Conservation (phyloP, 2,329 filamentous ascomycete species). For the Xylaria sp. region DNA sequence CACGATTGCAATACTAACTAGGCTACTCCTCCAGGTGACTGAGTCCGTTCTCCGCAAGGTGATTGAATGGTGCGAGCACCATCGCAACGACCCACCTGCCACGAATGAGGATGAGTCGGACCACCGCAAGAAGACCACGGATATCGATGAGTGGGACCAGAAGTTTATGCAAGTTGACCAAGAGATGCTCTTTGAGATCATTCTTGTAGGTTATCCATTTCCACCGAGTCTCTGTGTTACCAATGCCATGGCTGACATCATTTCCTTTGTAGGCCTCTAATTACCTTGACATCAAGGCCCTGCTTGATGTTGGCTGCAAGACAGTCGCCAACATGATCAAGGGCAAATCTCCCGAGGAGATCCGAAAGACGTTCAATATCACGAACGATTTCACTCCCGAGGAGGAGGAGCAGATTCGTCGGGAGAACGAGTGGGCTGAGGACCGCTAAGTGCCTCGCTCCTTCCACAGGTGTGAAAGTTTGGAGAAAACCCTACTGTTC, state of each 20-base stretch:
- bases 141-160: constrained; percentile 99
- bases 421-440: constrained; percentile 91
- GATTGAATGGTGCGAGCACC: constrained; percentile 96
- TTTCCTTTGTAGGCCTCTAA: constrained; percentile 73
- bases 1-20: constrained; percentile 13
- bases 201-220: constrained; percentile 68
- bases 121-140: constrained; percentile 95
- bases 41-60: constrained; percentile 94
- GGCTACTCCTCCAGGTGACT: constrained; percentile 65
- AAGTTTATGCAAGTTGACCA: constrained; percentile 99
- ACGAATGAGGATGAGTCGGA: constrained; percentile 88
- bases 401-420: constrained; percentile 96
- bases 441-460: constrained; percentile 59
- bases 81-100: constrained; percentile 84
- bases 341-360: constrained; percentile 99
- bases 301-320: constrained; percentile 98
- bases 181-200: constrained; percentile 99
- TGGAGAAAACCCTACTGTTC: background rate
- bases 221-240: background rate
- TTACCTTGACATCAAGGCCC: constrained; percentile 98
- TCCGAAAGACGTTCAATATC: constrained; percentile 99
- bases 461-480: background rate
- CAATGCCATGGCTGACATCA: constrained; percentile 29
- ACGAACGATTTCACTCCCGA: constrained; percentile 99
- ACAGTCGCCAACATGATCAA: constrained; percentile 99